Evolutionary conservation across 805 yeast genomes (phyloP).

Genomic region (Nakazawaea siamensis): DNA sequence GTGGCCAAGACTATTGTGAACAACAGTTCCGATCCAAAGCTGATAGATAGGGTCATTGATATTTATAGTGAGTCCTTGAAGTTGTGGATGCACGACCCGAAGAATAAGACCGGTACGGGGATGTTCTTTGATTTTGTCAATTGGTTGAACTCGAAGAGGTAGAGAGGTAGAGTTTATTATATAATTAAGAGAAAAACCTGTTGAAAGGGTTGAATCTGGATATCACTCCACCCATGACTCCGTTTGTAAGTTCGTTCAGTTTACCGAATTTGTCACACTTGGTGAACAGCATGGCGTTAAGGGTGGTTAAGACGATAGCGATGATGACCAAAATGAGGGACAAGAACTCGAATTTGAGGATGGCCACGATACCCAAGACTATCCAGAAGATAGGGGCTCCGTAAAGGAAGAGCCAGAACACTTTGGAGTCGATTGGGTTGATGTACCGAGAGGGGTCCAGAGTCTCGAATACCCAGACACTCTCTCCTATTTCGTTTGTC

Average conservation of each 20-base stretch:
- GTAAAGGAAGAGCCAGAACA: conserved; percentile 80
- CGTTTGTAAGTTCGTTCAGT: conserved; percentile 60
- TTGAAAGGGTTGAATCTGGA: conserved; percentile 36
- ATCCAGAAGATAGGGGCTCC: conserved; percentile 71
- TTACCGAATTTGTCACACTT: conserved; percentile 88
- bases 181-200: conserved; percentile 1
- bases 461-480: conserved; percentile 82
- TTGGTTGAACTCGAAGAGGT: conserved; percentile 57
- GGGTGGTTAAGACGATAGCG: conserved; percentile 63
- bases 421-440: conserved; percentile 86
- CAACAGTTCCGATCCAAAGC: conserved; percentile 14
- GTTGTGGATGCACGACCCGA: conserved; percentile 46
- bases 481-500: conserved; percentile 51
- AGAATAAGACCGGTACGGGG: conserved; percentile 41
- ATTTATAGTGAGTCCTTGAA: conserved; percentile 49
- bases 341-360: conserved; percentile 68
- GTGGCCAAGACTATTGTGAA: conserved; percentile 47
- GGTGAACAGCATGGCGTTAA: conserved; percentile 86
- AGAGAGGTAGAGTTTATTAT: not conserved
- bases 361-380: conserved; percentile 65
- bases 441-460: conserved; percentile 66
- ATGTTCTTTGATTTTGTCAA: conserved; percentile 73
- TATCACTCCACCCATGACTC: conserved; percentile 41
- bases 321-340: conserved; percentile 55
- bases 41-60: conserved; percentile 38